Conservation (phyloP, 1,284 basidiomycete species). For the Moesziomyces sp. region DNA sequence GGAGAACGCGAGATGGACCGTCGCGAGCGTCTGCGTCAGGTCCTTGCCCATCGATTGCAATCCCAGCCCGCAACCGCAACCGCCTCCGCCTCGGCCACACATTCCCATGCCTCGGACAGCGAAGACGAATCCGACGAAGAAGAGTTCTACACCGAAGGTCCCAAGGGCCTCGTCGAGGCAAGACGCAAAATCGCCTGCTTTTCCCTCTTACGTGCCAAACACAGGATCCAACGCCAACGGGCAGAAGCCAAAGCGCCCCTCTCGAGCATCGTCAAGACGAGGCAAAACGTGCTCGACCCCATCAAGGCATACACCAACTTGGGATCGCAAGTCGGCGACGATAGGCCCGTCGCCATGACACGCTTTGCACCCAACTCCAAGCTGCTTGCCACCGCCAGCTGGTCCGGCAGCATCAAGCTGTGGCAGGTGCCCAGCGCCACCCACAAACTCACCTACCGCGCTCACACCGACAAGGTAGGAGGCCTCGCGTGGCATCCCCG, state of each 20-base stretch:
- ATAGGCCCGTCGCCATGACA: conserved; percentile 90
- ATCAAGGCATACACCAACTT: conserved; percentile 92
- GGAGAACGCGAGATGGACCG: conserved; percentile 82
- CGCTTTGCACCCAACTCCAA: conserved; percentile 92
- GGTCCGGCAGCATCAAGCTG: conserved; percentile 92
- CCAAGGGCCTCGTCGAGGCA: conserved; percentile 83
- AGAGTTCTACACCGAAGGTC: conserved; percentile 95
- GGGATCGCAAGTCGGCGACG: conserved; percentile 97
- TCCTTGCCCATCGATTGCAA: conserved; percentile 69
- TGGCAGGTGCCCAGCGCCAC: conserved; percentile 86
- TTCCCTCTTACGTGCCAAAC: conserved; percentile 93
- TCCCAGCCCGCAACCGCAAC: conserved; percentile 67
- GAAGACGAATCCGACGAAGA: conserved; percentile 73
- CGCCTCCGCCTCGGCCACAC: conserved; percentile 70
- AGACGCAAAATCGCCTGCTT: conserved; percentile 86
- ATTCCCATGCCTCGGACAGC: conserved; percentile 72
- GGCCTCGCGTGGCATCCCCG: conserved; percentile 97
- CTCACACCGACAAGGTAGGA: conserved; percentile 89
- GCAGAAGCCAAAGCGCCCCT: conserved; percentile 88
- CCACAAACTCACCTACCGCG: conserved; percentile 68
- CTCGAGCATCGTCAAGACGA: conserved; percentile 85
- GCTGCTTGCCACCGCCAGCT: conserved; percentile 89
- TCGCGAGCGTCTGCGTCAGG: conserved; percentile 90
- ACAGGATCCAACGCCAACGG: conserved; percentile 86
- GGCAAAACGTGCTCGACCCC: conserved; percentile 87